Base-by-base conservation (phyloP, 2,329 filamentous ascomycete species). In the Clonostachys rhizophaga region DNA sequence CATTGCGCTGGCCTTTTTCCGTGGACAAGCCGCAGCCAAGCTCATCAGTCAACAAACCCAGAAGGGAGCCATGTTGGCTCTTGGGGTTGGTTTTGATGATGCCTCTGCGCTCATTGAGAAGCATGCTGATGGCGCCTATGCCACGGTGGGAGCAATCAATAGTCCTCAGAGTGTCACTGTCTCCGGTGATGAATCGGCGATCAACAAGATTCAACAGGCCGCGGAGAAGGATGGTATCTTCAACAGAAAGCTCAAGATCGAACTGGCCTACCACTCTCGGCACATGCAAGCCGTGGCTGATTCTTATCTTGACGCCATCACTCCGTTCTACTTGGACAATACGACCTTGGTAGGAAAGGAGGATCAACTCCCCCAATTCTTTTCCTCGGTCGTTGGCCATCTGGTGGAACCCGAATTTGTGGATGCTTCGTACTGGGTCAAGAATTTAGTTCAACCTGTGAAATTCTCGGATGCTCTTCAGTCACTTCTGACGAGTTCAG, bases 241-340 rank as follows among this genome's bases (percentile, higher is more conserved):
- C 17, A 57, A 61, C 3, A 58, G 64, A 2, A 43, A 56, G 9
- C 52, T 73, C 4, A 64, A 65, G 40, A 63, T 71, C 1, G 60
- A 68, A n/a, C 66, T 60, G 45, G 69, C 69, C 0, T 74, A 71
- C 46, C 70, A 73, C 54, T 73, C 70, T 1, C 54, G 60, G 20
- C 65, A 67, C 40, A 66, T 67, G 63, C 46, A 49, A 2, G 51
- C 52, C 3, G 54, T 63, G 13, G 57, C 56, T 11, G 40, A 37
- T 5, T 33, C 47, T 5, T 66, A 64, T 48, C 45, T 54, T 20
- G 35, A 34, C 9, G 4, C 58, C 20, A 44, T 44, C 24, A 20
- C 24, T 47, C 44, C 58, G 48, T 53, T 62, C 43, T 16, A 42
- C 3, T 36, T 13, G 11, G 10, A 39, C 14, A 18, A 39, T 8